Conservation (phyloP, 225 moss, liverwort and hornwort species). For the Lunularia cruciata region DNA sequence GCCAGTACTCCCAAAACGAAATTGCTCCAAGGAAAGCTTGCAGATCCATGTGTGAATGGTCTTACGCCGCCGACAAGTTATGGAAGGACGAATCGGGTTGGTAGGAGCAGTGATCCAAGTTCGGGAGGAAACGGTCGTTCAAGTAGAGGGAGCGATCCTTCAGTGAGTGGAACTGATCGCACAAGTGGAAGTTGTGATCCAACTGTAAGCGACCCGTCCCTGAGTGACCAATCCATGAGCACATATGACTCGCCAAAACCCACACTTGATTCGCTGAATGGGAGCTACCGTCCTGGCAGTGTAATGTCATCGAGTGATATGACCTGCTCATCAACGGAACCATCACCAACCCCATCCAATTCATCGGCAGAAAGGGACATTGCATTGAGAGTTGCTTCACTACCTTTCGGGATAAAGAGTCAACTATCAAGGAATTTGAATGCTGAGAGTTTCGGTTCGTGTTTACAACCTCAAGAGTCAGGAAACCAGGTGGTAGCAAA, state of each 20-base stretch:
- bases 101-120: conserved; percentile 10
- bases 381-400: background rate
- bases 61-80: background rate
- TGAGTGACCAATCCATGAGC: conserved; percentile 22
- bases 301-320: conserved; percentile 37
- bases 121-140: conserved; percentile 8
- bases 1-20: conserved; percentile 13
- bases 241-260: conserved; percentile 24
- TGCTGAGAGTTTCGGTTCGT: conserved; percentile 2
- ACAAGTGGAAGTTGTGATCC: conserved; percentile 9
- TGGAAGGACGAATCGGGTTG: background rate
- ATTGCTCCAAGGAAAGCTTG: conserved; percentile 16
- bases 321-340: conserved; percentile 33
- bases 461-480: background rate
- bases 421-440: conserved; percentile 2
- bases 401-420: background rate
- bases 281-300: conserved; percentile 4
- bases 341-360: conserved; percentile 32
- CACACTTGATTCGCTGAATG: background rate
- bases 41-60: conserved; percentile 18
- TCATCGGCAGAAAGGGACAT: conserved; percentile 28
- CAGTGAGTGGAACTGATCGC: background rate
- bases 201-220: conserved; percentile 2
- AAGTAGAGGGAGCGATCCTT: conserved; percentile 7
- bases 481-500: background rate